Evolutionary conservation across 2,329 filamentous ascomycete species (phyloP).

Genomic region (Exophiala dermatitidis): DNA sequence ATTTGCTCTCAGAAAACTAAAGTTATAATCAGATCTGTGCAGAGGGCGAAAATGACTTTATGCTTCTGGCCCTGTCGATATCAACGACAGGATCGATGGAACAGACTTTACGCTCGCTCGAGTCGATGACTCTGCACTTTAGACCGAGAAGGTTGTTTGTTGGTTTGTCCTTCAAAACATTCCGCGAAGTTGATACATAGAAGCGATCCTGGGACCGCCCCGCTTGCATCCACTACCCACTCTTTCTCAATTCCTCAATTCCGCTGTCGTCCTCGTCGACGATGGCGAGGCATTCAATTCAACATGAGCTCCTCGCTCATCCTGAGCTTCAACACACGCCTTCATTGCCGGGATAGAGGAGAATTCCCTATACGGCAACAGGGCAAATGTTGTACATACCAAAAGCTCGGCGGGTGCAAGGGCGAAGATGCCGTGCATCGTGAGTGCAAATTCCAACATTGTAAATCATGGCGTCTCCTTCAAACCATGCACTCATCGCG

Average conservation of each 20-base stretch:
- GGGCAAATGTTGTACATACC: slow-evolving; percentile 33
- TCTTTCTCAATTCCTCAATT: slow-evolving; percentile 43
- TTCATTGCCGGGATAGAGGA: slow-evolving; percentile 41
- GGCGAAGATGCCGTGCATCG: slow-evolving; percentile 37
- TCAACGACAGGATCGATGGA: no score
- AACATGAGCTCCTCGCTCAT: slow-evolving; percentile 41
- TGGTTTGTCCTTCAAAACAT: slow-evolving; percentile 36
- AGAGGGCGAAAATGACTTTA: no score
- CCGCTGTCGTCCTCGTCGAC: slow-evolving; percentile 49
- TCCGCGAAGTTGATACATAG: slow-evolving; percentile 46
- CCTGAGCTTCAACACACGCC: slow-evolving; percentile 6
- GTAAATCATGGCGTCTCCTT: not conserved
- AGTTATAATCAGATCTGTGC: no score
- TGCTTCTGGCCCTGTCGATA: no score
- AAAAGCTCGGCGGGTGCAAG: slow-evolving; percentile 39
- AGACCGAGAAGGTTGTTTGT: slow-evolving; percentile 28
- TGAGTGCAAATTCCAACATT: slow-evolving; percentile 24
- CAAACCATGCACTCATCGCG: no score
- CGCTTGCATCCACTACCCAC: slow-evolving; percentile 39
- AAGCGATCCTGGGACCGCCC: slow-evolving; percentile 36
- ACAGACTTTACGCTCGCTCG: not conserved
- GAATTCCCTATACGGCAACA: slow-evolving; percentile 32
- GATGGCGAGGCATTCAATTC: slow-evolving; percentile 47
- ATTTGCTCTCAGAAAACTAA: no score
- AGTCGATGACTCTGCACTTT: not conserved